phyloP scores from a whole-genome alignment of 345 rosid species.

The Brassica incana region DNA sequence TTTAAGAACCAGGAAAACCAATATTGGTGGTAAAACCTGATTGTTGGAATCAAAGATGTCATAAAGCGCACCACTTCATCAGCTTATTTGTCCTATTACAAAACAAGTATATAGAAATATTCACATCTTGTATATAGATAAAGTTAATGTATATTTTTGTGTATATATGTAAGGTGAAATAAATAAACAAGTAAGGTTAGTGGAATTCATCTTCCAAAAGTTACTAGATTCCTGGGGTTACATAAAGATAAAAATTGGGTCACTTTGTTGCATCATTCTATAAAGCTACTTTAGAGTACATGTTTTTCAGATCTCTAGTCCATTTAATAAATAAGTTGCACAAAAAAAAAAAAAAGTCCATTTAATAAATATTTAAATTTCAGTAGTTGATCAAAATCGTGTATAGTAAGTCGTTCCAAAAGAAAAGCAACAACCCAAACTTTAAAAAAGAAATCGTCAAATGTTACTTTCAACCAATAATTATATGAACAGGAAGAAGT shows the following conservation, averaged over 20 bases:
- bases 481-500: neutral
- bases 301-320: constrained; percentile 28
- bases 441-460: constrained; percentile 1
- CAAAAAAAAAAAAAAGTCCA: no score
- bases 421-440: constrained; percentile 14
- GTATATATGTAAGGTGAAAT: constrained; percentile 10
- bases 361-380: neutral
- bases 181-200: constrained; percentile 26
- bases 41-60: constrained; percentile 29
- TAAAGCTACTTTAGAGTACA: constrained; percentile 35
- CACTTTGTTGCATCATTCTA: constrained; percentile 40
- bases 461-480: neutral
- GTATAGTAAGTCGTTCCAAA: constrained; percentile 12
- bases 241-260: constrained; percentile 31
- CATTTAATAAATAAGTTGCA: constrained; percentile 2
- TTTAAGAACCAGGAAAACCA: neutral
- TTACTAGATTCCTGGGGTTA: constrained; percentile 37
- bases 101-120: constrained; percentile 24
- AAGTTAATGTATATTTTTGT: neutral
- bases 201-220: constrained; percentile 41
- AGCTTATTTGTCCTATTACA: constrained; percentile 34
- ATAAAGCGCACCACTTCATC: constrained; percentile 28
- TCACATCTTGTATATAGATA: neutral
- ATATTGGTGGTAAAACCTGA: neutral
- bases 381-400: neutral